Conservation (phyloP, 345 rosid species). For the Lagerstroemia speciosa region DNA sequence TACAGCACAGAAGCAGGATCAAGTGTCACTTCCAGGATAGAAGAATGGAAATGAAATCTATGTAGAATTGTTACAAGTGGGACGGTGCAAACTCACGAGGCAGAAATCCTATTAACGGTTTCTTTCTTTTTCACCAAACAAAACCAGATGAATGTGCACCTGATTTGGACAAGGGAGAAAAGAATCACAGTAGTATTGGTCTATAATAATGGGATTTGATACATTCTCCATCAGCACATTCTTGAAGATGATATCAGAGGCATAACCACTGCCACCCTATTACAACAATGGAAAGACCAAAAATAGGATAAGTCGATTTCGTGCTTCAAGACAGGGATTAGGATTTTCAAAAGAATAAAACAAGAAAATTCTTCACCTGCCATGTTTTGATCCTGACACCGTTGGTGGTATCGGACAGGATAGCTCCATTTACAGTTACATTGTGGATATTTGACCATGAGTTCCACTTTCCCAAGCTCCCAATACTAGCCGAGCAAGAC, state of each 20-base stretch:
- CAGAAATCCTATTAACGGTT: no score
- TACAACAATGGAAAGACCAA: conserved; percentile 3
- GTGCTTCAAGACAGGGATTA: not conserved
- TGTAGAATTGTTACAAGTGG: not conserved
- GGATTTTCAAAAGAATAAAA: not conserved
- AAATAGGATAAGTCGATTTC: conserved; percentile 3
- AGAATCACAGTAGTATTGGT: conserved; percentile 87
- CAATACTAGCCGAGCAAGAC: conserved; percentile 35
- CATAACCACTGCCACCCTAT: conserved; percentile 82
- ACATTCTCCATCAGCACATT: conserved; percentile 67
- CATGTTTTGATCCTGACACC: conserved; percentile 93
- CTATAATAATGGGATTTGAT: conserved; percentile 70
- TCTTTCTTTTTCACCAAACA: no score
- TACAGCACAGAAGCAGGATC: not conserved
- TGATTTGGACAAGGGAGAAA: conserved; percentile 62
- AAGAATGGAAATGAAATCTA: not conserved
- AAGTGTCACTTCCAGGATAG: not conserved
- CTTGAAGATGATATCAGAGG: conserved; percentile 44
- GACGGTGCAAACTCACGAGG: not conserved
- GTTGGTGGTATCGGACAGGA: conserved; percentile 55
- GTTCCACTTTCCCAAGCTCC: conserved; percentile 77
- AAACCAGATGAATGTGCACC: conserved; percentile 26
- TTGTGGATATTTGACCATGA: conserved; percentile 48
- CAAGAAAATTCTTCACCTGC: conserved; percentile 49
- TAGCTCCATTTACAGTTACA: conserved; percentile 49